Conservation (phyloP, 352 stramenopile species). For the Poterioochromonas sp. region DNA sequence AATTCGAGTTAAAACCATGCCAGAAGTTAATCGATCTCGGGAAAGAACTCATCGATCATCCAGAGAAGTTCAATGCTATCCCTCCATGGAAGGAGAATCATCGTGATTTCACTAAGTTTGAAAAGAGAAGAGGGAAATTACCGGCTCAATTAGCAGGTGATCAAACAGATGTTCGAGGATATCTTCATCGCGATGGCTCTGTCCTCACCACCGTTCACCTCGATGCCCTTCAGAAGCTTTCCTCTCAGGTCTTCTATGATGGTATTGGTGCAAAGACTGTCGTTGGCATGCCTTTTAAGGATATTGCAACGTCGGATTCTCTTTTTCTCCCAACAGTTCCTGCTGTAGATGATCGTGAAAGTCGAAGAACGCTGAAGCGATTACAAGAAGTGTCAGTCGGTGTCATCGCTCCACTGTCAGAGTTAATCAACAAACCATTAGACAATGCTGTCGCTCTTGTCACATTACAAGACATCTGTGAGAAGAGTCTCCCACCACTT, state of each 20-base stretch:
- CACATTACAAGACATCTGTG: constrained; percentile 49
- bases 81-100: constrained; percentile 39
- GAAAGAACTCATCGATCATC: neutral
- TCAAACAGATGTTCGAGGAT: constrained; percentile 54
- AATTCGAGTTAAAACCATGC: constrained; percentile 57
- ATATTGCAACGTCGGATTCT: constrained; percentile 66
- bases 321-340: constrained; percentile 57
- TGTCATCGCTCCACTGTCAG: constrained; percentile 58
- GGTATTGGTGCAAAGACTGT: constrained; percentile 52
- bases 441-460: constrained; percentile 62
- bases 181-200: constrained; percentile 60
- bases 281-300: constrained; percentile 72
- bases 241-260: constrained; percentile 41
- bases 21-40: constrained; percentile 1
- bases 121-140: constrained; percentile 52
- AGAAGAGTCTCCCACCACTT: neutral
- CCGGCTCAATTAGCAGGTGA: constrained; percentile 56
- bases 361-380: constrained; percentile 54
- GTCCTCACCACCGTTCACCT: constrained; percentile 54
- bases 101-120: constrained; percentile 48
- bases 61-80: constrained; percentile 24
- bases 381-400: constrained; percentile 63
- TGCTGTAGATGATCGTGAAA: constrained; percentile 50
- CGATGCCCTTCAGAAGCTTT: constrained; percentile 42
- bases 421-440: constrained; percentile 53